Evolutionary conservation across 2,329 filamentous ascomycete species (phyloP).

Genomic region (Penicillium brevicompactum): DNA sequence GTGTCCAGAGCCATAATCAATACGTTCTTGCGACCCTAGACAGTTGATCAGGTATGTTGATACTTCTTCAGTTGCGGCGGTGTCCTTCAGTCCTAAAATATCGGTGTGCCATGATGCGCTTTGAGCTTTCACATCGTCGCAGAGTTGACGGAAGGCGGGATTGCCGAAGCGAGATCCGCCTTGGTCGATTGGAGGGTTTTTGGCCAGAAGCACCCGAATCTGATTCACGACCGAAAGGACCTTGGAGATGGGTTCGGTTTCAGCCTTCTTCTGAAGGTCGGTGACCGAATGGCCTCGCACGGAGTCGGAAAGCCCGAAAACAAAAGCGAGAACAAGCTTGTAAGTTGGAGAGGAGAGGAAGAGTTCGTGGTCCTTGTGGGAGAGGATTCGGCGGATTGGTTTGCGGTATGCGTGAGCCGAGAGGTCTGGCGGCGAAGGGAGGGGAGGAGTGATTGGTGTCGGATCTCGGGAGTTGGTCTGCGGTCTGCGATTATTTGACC

Average conservation of each 20-base stretch:
- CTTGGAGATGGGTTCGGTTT: constrained; percentile 62
- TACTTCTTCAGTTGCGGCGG: constrained; percentile 66
- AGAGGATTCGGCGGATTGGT: constrained; percentile 80
- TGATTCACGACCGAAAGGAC: constrained; percentile 72
- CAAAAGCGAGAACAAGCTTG: constrained; percentile 75
- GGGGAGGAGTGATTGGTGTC: constrained; percentile 72
- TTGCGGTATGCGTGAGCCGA: constrained; percentile 62
- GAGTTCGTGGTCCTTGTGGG: constrained; percentile 73
- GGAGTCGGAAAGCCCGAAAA: constrained; percentile 83
- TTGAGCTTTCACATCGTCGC: constrained; percentile 56
- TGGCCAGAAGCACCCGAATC: constrained; percentile 65
- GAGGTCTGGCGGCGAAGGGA: constrained; percentile 68
- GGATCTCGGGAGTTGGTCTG: constrained; percentile 49
- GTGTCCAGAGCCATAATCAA: constrained; percentile 97
- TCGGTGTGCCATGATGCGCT: constrained; percentile 45
- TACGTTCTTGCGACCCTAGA: constrained; percentile 81
- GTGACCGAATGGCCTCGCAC: constrained; percentile 57
- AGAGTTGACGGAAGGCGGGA: constrained; percentile 80
- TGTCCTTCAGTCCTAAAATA: constrained; percentile 40
- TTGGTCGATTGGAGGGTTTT: constrained; percentile 80
- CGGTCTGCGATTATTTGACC: constrained; percentile 37
- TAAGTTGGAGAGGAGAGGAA: constrained; percentile 79
- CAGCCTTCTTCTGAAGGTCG: constrained; percentile 30
- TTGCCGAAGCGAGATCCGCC: constrained; percentile 93
- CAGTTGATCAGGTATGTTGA: constrained; percentile 79